Conservation (phyloP, 148 eudicot genomes). For the Arbutus unedo region DNA sequence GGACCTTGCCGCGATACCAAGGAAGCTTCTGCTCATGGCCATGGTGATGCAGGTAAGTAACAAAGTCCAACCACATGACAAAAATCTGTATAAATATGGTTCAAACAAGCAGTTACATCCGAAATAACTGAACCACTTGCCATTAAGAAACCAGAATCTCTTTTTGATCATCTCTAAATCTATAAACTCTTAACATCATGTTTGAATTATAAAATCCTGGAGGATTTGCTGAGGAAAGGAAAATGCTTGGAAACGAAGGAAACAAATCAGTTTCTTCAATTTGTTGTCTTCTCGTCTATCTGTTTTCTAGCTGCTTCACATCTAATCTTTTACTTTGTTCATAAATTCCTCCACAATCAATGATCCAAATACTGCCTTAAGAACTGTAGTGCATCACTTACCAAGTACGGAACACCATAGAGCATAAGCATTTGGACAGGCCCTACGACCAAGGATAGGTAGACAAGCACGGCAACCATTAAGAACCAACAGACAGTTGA, state of each 20-base stretch:
- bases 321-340: background rate
- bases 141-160: background rate
- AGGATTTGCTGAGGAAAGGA: background rate
- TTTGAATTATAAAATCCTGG: background rate
- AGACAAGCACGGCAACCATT: constrained; percentile 39
- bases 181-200: background rate
- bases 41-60: constrained; percentile 56
- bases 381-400: constrained; percentile 11
- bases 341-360: background rate
- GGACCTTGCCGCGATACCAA: constrained; percentile 63
- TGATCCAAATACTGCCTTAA: background rate
- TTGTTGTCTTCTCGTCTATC: background rate
- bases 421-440: constrained; percentile 28
- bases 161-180: background rate
- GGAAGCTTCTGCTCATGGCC: constrained; percentile 55
- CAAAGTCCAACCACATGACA: constrained; percentile 46
- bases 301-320: background rate
- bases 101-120: constrained; percentile 7
- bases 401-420: constrained; percentile 55
- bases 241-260: constrained; percentile 1
- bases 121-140: constrained; percentile 4
- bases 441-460: constrained; percentile 30
- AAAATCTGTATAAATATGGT: constrained; percentile 31
- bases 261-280: background rate
- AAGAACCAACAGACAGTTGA: constrained; percentile 47